Evolutionary conservation across 1,284 basidiomycete species (phyloP).

Genomic region (Coniferiporia sulphurascens): DNA sequence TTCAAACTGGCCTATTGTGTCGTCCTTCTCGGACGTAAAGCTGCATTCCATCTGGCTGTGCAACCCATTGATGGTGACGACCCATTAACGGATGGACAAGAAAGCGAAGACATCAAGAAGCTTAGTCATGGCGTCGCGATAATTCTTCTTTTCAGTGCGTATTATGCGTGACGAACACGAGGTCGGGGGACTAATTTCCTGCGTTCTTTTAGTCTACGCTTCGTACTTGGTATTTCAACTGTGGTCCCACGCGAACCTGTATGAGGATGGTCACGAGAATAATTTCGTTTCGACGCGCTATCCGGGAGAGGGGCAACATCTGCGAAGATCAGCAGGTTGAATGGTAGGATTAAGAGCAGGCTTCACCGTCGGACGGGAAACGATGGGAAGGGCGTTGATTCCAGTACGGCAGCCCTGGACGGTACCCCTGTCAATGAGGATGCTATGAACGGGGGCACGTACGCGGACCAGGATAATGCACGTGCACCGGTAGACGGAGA

Average conservation of each 20-base stretch:
- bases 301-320: constrained; percentile 6
- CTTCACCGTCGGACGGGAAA: no score
- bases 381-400: neutral
- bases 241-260: constrained; percentile 82
- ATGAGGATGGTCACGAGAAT: constrained; percentile 49
- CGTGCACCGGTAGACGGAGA: neutral
- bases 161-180: no score
- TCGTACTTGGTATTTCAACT: constrained; percentile 84
- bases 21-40: constrained; percentile 25
- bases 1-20: neutral
- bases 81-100: constrained; percentile 31
- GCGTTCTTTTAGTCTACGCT: constrained; percentile 49
- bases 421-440: neutral
- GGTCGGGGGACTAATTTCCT: neutral
- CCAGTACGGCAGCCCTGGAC: no score
- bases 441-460: neutral
- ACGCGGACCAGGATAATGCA: no score
- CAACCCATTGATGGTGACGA: constrained; percentile 8
- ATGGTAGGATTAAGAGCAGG: no score
- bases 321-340: no score
- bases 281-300: constrained; percentile 31
- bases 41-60: constrained; percentile 57
- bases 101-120: constrained; percentile 53
- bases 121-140: constrained; percentile 83
- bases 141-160: constrained; percentile 64